Evolutionary conservation across 1,139 yeast species (phyloP).

Genomic region (Chernovozyma aurita): DNA sequence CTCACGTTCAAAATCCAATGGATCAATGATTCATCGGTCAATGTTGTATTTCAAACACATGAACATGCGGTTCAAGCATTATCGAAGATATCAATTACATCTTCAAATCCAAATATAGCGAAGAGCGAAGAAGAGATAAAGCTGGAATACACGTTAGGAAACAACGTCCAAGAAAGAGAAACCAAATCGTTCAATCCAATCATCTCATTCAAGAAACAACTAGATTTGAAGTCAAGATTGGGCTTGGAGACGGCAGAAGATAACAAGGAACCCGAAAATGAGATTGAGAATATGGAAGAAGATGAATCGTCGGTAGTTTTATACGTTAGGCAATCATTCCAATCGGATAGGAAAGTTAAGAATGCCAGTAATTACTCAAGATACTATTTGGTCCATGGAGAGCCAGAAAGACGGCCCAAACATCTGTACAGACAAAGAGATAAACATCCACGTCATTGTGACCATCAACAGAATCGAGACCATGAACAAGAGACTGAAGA

Average conservation of each 20-base stretch:
- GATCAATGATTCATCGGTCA: constrained; percentile 63
- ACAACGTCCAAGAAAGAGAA: constrained; percentile 29
- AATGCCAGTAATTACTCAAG: constrained; percentile 59
- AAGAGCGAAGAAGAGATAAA: constrained; percentile 9
- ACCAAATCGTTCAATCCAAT: constrained; percentile 37
- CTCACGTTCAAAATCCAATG: constrained; percentile 53
- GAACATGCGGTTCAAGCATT: constrained; percentile 43
- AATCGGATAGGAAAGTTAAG: constrained; percentile 53
- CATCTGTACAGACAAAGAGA: constrained; percentile 10
- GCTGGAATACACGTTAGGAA: constrained; percentile 16
- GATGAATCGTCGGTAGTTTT: constrained; percentile 40
- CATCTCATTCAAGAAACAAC: constrained; percentile 33
- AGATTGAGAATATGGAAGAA: constrained; percentile 32
- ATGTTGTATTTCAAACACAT: constrained; percentile 46
- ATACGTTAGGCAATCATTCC: constrained; percentile 47
- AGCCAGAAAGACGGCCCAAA: constrained; percentile 51
- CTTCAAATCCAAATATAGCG: constrained; percentile 13
- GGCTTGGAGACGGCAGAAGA: constrained; percentile 15
- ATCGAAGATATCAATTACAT: constrained; percentile 21
- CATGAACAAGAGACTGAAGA: constrained; percentile 21
- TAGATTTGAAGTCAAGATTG: constrained; percentile 26
- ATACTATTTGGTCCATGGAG: constrained; percentile 70
- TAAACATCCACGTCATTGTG: constrained; percentile 1
- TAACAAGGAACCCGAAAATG: constrained; percentile 8
- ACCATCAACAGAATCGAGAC: not conserved